Conservation (phyloP, 805 yeast genomes). For the Kazachstania martiniae region DNA sequence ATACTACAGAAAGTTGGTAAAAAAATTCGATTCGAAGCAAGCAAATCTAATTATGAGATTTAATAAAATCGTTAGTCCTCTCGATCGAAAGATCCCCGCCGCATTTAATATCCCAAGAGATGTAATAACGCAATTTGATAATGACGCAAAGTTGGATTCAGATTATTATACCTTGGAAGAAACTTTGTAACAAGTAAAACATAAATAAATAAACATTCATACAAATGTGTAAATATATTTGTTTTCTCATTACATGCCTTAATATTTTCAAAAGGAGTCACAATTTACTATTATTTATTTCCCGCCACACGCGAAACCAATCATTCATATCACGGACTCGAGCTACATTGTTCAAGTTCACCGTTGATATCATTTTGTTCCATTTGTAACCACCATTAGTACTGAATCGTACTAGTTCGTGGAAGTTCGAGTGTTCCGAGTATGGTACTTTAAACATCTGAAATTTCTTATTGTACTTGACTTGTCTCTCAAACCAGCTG, state of each 20-base stretch:
- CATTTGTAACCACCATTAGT: conserved; percentile 34
- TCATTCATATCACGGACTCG: conserved; percentile 21
- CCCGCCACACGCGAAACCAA: conserved; percentile 30
- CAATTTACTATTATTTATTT: conserved; percentile 2
- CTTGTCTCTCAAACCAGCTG: conserved; percentile 20
- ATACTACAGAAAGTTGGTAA: conserved; percentile 52
- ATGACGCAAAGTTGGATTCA: conserved; percentile 6
- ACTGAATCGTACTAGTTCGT: conserved; percentile 64
- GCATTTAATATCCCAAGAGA: conserved; percentile 16
- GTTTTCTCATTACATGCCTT: background rate
- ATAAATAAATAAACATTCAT: background rate
- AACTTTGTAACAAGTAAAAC: background rate
- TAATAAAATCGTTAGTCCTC: conserved; percentile 17
- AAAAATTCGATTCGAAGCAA: conserved; percentile 21
- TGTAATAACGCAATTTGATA: conserved; percentile 9
- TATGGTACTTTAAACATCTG: conserved; percentile 67
- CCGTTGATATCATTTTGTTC: conserved; percentile 66
- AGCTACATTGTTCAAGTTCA: conserved; percentile 32
- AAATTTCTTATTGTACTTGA: conserved; percentile 13
- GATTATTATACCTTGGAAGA: conserved; percentile 4
- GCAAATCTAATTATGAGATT: conserved; percentile 25
- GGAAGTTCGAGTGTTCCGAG: conserved; percentile 86
- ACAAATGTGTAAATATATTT: background rate
- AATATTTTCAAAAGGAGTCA: background rate
- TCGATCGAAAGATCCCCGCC: conserved; percentile 24